Conservation (phyloP, 2,329 filamentous ascomycete genomes). For the Thermothelomyces thermophilus region DNA sequence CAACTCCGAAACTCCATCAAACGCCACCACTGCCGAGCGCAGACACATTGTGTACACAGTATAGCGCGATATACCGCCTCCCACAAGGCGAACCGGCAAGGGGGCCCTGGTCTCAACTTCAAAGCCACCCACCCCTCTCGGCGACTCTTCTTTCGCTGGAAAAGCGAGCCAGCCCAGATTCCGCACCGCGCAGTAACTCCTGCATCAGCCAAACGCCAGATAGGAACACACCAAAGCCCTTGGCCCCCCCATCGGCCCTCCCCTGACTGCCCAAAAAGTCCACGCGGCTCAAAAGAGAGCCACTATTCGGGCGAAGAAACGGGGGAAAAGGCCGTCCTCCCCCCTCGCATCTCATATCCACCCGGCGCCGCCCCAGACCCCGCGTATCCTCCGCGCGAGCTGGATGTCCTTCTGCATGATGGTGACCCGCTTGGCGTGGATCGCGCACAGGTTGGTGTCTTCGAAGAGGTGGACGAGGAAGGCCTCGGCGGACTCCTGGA, state of each 20-base stretch:
- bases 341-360: slow-evolving; percentile 30
- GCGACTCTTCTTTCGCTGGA: background rate
- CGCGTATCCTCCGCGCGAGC: slow-evolving; percentile 73
- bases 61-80: background rate
- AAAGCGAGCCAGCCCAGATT: background rate
- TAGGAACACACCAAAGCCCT: too few relatives aligned
- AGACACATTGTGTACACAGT: background rate
- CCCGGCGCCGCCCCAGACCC: slow-evolving; percentile 65
- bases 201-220: background rate
- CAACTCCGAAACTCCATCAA: background rate
- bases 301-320: background rate
- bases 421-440: slow-evolving; percentile 93
- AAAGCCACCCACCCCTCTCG: background rate
- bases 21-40: background rate
- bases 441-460: slow-evolving; percentile 90
- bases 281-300: background rate
- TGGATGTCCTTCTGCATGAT: slow-evolving; percentile 99
- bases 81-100: background rate
- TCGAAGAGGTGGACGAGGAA: slow-evolving; percentile 96
- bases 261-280: background rate
- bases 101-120: background rate
- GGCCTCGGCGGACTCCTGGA: slow-evolving; percentile 94
- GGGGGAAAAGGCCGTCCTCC: too few relatives aligned
- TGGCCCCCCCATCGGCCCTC: too few relatives aligned
- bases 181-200: background rate